Conservation (phyloP, 2,329 filamentous ascomycete species). For the Penicillium vulpinum region DNA sequence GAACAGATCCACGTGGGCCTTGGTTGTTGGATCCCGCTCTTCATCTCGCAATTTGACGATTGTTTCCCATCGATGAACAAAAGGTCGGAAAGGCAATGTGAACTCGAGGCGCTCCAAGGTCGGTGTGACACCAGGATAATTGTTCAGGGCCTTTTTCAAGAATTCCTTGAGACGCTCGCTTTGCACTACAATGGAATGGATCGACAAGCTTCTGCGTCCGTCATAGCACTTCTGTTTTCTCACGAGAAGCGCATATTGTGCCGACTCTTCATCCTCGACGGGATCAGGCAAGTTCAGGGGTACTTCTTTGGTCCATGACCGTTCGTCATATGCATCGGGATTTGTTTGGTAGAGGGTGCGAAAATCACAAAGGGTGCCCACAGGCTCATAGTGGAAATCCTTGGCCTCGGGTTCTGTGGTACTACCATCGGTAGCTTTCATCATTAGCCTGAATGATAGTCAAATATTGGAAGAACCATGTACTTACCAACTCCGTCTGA, state of each 20-base stretch:
- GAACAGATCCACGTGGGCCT: slow-evolving; percentile 51
- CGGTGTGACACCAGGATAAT: slow-evolving; percentile 62
- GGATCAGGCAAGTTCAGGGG: slow-evolving; percentile 57
- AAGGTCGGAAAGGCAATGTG: slow-evolving; percentile 59
- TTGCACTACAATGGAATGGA: slow-evolving; percentile 65
- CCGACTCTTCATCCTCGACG: slow-evolving; percentile 62
- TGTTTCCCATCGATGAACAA: slow-evolving; percentile 65
- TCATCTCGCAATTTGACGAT: slow-evolving; percentile 48
- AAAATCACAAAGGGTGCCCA: slow-evolving; percentile 39
- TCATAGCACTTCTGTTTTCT: slow-evolving; percentile 60
- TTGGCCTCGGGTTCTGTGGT: neutral
- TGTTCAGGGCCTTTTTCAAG: slow-evolving; percentile 56
- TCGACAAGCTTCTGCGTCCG: slow-evolving; percentile 59
- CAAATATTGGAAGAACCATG: neutral
- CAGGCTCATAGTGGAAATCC: slow-evolving; percentile 16
- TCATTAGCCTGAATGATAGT: neutral
- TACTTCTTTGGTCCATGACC: slow-evolving; percentile 58
- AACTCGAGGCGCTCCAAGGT: slow-evolving; percentile 63
- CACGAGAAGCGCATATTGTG: slow-evolving; percentile 61
- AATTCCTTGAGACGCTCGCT: slow-evolving; percentile 61
- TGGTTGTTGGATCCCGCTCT: slow-evolving; percentile 46
- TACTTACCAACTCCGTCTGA: neutral
- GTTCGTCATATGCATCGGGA: slow-evolving; percentile 52
- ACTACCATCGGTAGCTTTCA: neutral
- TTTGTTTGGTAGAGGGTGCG: slow-evolving; percentile 54